A percentile compares a stretch with the other conserved stretches of the same genome.
phyloP scores from a whole-genome alignment of 768 basidiomycete genomes.

The Ephemerocybe angulata region DNA sequence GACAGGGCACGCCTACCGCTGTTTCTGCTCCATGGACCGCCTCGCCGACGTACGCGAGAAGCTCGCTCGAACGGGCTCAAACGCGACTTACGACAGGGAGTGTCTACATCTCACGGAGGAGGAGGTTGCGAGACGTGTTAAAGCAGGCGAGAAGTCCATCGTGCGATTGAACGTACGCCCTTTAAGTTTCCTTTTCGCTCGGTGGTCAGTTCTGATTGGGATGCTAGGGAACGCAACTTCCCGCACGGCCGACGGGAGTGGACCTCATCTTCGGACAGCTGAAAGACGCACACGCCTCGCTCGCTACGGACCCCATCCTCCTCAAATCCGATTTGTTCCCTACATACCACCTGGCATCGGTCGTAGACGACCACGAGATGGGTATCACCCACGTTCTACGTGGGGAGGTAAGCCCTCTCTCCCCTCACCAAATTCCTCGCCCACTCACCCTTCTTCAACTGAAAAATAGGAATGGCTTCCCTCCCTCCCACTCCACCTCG shows the following conservation, averaged over 20 bases:
- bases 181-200: background rate
- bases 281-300: conserved; percentile 70
- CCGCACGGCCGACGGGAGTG: conserved; percentile 42
- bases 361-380: conserved; percentile 96
- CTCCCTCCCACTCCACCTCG: conserved; percentile 87
- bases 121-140: conserved; percentile 71
- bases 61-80: conserved; percentile 69
- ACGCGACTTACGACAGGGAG: conserved; percentile 80
- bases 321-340: conserved; percentile 92
- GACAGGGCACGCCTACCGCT: conserved; percentile 89
- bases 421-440: background rate
- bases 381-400: conserved; percentile 92
- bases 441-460: background rate
- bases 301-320: conserved; percentile 86
- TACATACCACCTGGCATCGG: conserved; percentile 94
- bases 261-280: conserved; percentile 79
- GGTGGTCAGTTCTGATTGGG: background rate
- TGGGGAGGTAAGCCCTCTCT: conserved; percentile 63
- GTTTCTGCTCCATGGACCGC: conserved; percentile 82
- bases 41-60: conserved; percentile 65
- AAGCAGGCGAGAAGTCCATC: conserved; percentile 73
- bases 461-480: conserved; percentile 88
- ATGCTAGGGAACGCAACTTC: conserved; percentile 55
- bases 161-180: conserved; percentile 81
- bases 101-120: conserved; percentile 87